A percentile compares a stretch with the other conserved stretches of the same genome.
Conservation (phyloP, 768 basidiomycete genomes). For the Sporobolomyces pararoseus region DNA sequence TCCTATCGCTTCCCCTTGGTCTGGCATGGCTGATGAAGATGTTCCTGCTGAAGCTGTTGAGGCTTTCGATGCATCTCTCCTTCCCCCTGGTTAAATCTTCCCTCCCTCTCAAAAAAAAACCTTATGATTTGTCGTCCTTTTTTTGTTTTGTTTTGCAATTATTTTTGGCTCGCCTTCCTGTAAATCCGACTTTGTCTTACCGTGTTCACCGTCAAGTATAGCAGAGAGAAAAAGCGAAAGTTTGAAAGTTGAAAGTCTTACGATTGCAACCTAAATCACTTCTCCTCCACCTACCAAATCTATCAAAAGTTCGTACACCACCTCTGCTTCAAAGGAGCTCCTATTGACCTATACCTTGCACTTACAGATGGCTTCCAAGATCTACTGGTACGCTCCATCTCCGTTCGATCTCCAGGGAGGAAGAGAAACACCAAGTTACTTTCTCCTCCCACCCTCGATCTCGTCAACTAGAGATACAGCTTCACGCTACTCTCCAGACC, state of each 20-base stretch:
- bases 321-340: neutral
- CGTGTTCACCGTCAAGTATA: too few species aligned
- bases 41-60: constrained; percentile 55
- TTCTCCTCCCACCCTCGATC: neutral
- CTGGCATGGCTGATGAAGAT: constrained; percentile 60
- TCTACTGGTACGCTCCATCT: constrained; percentile 25
- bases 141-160: neutral
- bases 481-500: neutral
- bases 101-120: neutral
- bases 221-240: too few species aligned
- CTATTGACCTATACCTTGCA: neutral
- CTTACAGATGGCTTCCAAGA: constrained; percentile 34
- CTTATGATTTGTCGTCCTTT: too few species aligned
- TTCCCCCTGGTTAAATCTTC: constrained; percentile 75
- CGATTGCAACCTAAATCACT: too few species aligned
- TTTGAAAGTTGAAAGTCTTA: too few species aligned
- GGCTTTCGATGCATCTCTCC: constrained; percentile 79
- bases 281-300: neutral
- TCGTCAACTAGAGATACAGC: neutral
- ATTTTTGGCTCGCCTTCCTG: neutral
- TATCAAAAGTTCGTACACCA: constrained; percentile 8
- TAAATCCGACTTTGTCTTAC: too few species aligned
- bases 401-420: neutral
- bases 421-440: neutral
- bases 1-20: constrained; percentile 61